A percentile compares a stretch with the other conserved stretches of the same genome.
These are phyloP conservation scores for Pythium aphanidermatum DNA, from an alignment of 352 stramenopile species.

Conservation along the genomic window DNA sequence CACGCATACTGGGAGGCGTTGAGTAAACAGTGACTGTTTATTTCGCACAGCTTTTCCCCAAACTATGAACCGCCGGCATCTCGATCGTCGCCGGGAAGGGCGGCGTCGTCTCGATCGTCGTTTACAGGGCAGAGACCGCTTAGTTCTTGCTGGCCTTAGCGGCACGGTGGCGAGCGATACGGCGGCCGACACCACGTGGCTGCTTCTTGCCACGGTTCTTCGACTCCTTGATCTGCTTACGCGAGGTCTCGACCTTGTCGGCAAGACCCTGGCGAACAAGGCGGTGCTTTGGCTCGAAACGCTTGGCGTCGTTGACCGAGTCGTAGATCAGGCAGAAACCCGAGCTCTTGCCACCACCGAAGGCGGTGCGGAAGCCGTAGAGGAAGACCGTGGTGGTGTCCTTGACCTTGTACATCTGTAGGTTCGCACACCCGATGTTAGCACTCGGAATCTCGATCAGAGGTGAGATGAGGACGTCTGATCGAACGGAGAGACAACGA, in stretches of 20 bases:
- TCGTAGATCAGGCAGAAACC: slow-evolving; percentile 99
- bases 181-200: slow-evolving; percentile 94
- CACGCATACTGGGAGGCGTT: not conserved
- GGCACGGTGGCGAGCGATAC: slow-evolving; percentile 98
- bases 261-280: slow-evolving; percentile 89
- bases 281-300: slow-evolving; percentile 98
- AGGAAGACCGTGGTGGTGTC: slow-evolving; percentile 94
- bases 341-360: slow-evolving; percentile 96
- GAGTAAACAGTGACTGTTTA: slow-evolving; percentile 31
- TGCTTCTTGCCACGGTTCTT: slow-evolving; percentile 99
- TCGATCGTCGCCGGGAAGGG: not conserved
- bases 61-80: slow-evolving; percentile 15
- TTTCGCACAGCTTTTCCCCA: slow-evolving; percentile 29
- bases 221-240: slow-evolving; percentile 99
- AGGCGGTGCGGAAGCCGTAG: slow-evolving; percentile 97
- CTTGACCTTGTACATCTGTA: slow-evolving; percentile 95
- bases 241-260: slow-evolving; percentile 95
- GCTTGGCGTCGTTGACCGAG: slow-evolving; percentile 96
- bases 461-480: not conserved
- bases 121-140: slow-evolving; percentile 21
- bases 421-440: not conserved
- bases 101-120: too few species aligned
- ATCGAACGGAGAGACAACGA: too few species aligned
- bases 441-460: not conserved
- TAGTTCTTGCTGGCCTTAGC: slow-evolving; percentile 94